Evolutionary conservation across 768 basidiomycete genomes (phyloP), one percentile per base, ranked within the genome.

Genomic region (Agrocybe pediades): DNA sequence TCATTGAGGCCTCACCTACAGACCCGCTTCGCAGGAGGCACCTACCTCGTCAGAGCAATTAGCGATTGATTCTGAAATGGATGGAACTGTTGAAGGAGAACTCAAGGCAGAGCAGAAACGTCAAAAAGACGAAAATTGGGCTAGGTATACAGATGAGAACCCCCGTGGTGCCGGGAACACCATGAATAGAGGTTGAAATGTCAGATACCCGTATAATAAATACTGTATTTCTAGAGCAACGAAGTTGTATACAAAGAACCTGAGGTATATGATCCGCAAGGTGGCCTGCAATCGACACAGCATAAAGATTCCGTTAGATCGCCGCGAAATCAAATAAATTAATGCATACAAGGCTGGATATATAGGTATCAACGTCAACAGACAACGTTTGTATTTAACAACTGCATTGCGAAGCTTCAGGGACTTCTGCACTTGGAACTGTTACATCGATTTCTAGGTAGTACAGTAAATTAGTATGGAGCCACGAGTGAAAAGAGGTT

Each of bases 151-250:
- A 15, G 97, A 98, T 46, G 78, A 75, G 21, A 87, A 99, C 69
- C 86, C 88, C 11, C 87, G 79, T 63, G 97, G 97, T 1, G 90
- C 89, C n/a, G 97, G 97, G 3, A 99, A 99, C 67, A 96, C 88
- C 9, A 94, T 96, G 90, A 97, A 98, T 68, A 82, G 92, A 57
- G 95, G 95, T 55, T 94, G 69, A 58, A 26, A 19, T 26, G 20
- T 45, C 16, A 41, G 8, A 23, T 19, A 30, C 27, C 21, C 21
- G 23, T 46, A 29, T 26, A 25, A 33, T 23, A 21, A 30, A 26
- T 39, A 36, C 33, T 41, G 21, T 51, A 26, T 53, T 19, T 23
- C 45, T 16, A 30, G 46, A 42, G 40, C 29, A 33, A 40, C 25
- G 16, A 25, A 19, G 20, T 41, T 46, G 43, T 25, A 30, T 19